These are phyloP conservation scores for Dothistroma pini DNA, from an alignment of 2,329 filamentous ascomycete genomes.

Conservation along the genomic window DNA sequence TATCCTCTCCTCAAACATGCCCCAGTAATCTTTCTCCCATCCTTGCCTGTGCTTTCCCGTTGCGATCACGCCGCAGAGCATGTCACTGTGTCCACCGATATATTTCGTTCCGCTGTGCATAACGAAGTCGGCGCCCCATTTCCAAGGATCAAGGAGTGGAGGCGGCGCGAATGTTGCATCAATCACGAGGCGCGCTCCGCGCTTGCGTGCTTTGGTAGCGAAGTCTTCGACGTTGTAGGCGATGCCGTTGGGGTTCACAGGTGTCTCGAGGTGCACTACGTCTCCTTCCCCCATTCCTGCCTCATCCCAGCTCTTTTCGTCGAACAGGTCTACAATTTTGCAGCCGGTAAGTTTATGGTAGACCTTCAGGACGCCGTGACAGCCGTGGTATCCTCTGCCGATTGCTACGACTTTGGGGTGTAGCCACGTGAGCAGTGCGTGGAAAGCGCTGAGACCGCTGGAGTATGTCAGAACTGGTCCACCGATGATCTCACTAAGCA, in stretches of 20 bases:
- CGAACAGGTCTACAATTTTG: constrained; percentile 62
- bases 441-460: constrained; percentile 83
- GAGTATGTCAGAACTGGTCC: constrained; percentile 72
- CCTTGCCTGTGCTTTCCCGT: constrained; percentile 48
- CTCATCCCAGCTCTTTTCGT: constrained; percentile 50
- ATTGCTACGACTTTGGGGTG: constrained; percentile 83
- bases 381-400: constrained; percentile 85
- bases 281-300: constrained; percentile 69
- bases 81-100: constrained; percentile 89
- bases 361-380: constrained; percentile 76
- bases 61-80: constrained; percentile 81
- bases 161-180: constrained; percentile 94
- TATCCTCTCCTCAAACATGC: constrained; percentile 65
- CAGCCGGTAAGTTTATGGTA: constrained; percentile 73
- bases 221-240: constrained; percentile 70
- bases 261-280: constrained; percentile 87
- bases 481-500: constrained; percentile 70
- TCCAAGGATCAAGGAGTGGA: constrained; percentile 80
- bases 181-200: constrained; percentile 74
- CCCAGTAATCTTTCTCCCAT: constrained; percentile 52
- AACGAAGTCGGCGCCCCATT: constrained; percentile 74
- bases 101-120: constrained; percentile 98
- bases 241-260: constrained; percentile 83
- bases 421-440: constrained; percentile 77
- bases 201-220: constrained; percentile 65